Conservation (phyloP, 106 monocot genomes). For the Platanthera zijinensis region DNA sequence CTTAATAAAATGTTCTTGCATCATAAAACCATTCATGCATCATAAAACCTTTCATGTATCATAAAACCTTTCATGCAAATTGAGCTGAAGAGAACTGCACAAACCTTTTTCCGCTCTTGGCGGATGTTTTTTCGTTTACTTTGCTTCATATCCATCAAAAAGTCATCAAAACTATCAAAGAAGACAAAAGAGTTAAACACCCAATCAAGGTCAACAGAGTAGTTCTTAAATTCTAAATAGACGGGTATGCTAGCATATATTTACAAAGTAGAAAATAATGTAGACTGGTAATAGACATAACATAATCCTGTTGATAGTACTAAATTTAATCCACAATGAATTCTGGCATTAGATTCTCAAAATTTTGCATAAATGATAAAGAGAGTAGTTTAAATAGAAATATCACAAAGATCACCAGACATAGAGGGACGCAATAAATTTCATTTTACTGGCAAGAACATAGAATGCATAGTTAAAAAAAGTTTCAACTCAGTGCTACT, state of each 20-base stretch:
- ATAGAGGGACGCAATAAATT: background rate
- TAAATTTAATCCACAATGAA: background rate
- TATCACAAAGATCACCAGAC: background rate
- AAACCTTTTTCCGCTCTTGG: constrained; percentile 95
- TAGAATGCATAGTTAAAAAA: background rate
- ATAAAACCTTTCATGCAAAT: no score
- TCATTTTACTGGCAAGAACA: background rate
- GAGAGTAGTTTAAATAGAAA: background rate
- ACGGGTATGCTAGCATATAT: background rate
- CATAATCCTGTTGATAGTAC: background rate
- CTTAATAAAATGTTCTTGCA: background rate
- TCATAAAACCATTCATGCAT: background rate
- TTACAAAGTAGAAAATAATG: background rate
- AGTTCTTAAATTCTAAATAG: background rate
- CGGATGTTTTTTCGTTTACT: constrained; percentile 85
- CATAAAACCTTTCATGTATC: background rate
- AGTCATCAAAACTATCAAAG: constrained; percentile 85
- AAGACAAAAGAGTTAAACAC: constrained; percentile 8
- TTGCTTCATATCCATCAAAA: constrained; percentile 99
- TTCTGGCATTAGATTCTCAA: background rate
- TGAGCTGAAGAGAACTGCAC: background rate
- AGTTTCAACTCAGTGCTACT: background rate
- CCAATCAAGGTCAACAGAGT: background rate
- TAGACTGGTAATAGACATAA: background rate
- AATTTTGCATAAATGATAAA: background rate